Evolutionary conservation across 495 filamentous ascomycete species (phyloP).

Genomic region (Aspergillus wentii): DNA sequence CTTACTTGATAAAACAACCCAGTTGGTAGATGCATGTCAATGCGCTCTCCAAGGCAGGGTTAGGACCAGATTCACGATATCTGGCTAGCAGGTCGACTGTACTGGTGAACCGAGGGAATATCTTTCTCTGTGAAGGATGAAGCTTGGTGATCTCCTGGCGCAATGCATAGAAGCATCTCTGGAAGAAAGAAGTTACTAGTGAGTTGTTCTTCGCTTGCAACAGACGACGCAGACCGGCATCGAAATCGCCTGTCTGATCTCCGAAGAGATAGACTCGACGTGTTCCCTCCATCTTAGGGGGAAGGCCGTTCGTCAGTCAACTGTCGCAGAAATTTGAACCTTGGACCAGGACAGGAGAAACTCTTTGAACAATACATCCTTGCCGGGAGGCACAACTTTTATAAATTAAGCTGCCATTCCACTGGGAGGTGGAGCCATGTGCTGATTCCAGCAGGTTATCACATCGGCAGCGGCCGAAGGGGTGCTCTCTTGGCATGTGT

Average conservation of each 20-base stretch:
- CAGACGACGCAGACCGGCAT: conserved; percentile 59
- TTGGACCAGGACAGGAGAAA: neutral
- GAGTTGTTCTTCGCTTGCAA: conserved; percentile 60
- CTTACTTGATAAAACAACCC: conserved; percentile 73
- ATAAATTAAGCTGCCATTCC: too few species aligned
- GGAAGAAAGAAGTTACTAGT: conserved; percentile 60
- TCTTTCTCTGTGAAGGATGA: conserved; percentile 51
- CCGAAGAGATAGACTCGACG: conserved; percentile 57
- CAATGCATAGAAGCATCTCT: conserved; percentile 56
- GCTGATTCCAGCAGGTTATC: too few species aligned
- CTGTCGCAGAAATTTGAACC: neutral
- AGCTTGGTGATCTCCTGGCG: conserved; percentile 59
- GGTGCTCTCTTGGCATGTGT: too few species aligned
- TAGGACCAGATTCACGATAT: conserved; percentile 53
- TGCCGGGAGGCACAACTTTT: too few species aligned
- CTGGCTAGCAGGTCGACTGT: conserved; percentile 66
- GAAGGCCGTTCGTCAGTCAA: conserved; percentile 1
- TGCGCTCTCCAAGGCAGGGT: conserved; percentile 60
- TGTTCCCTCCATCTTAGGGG: conserved; percentile 24
- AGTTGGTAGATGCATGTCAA: conserved; percentile 68
- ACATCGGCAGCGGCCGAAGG: too few species aligned
- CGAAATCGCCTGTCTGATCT: conserved; percentile 74
- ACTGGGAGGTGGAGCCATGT: too few species aligned
- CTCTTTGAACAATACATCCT: too few species aligned
- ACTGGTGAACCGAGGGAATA: conserved; percentile 64